phyloP scores from a whole-genome alignment of 164 flowering plant species.

The Piper longum region DNA sequence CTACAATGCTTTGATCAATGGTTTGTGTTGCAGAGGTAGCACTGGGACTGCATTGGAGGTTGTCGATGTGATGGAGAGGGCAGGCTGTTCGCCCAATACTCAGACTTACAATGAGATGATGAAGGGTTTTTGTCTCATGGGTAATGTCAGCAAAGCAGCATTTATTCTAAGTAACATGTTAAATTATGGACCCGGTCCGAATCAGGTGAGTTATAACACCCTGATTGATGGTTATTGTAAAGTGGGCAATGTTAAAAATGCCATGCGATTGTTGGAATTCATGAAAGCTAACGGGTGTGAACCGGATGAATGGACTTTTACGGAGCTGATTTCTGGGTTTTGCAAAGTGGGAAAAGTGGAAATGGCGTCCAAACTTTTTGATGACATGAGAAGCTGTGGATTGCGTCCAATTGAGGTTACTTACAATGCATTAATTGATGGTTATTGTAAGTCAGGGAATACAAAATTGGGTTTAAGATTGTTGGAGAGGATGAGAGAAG shows the following conservation, averaged over 20 bases:
- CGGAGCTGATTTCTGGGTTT: constrained; percentile 61
- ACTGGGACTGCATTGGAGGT: constrained; percentile 32
- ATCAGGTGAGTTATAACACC: constrained; percentile 49
- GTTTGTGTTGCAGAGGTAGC: constrained; percentile 30
- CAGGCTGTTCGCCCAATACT: constrained; percentile 22
- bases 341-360: constrained; percentile 47
- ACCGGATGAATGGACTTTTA: constrained; percentile 66
- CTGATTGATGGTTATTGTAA: constrained; percentile 38
- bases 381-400: constrained; percentile 40
- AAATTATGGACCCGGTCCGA: constrained; percentile 54
- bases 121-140: constrained; percentile 30
- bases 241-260: constrained; percentile 25
- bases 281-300: constrained; percentile 53
- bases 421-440: constrained; percentile 61
- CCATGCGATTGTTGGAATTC: constrained; percentile 42
- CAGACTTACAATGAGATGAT: constrained; percentile 57
- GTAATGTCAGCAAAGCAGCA: constrained; percentile 50
- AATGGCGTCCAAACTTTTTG: constrained; percentile 24
- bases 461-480: constrained; percentile 45
- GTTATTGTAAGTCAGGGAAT: constrained; percentile 51
- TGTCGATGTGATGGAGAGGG: constrained; percentile 41
- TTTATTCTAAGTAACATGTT: constrained; percentile 43
- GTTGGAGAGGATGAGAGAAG: too few species aligned
- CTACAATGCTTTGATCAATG: constrained; percentile 57
- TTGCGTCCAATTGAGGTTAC: constrained; percentile 35